Conservation (phyloP, 257 asterid genomes). For the Solanum chaucha region DNA sequence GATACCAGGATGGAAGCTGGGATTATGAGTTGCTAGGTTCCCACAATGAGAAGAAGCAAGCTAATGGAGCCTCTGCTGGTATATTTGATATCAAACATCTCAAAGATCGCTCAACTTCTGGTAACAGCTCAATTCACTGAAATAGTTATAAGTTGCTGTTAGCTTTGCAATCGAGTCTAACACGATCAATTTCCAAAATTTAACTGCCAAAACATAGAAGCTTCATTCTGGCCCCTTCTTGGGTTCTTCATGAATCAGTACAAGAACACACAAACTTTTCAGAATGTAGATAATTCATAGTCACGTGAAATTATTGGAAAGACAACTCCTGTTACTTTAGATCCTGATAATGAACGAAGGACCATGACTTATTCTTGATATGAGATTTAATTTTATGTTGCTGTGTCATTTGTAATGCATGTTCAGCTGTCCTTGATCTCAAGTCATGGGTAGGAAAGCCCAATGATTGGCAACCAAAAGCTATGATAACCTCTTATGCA, state of each 20-base stretch:
- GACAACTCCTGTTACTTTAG: neutral
- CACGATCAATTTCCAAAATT: neutral
- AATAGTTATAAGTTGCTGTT: neutral
- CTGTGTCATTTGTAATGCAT: conserved; percentile 1
- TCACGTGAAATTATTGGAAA: neutral
- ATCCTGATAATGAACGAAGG: neutral
- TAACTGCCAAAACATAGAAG: neutral
- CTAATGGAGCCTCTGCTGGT: conserved; percentile 68
- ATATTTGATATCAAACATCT: conserved; percentile 72
- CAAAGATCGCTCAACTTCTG: conserved; percentile 55
- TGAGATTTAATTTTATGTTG: neutral
- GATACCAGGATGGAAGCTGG: conserved; percentile 69
- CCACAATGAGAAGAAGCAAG: conserved; percentile 41
- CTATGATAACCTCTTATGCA: conserved; percentile 58
- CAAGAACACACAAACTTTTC: neutral
- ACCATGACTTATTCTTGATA: neutral
- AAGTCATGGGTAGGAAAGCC: conserved; percentile 72
- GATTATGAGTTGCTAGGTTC: conserved; percentile 55
- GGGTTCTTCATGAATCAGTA: neutral
- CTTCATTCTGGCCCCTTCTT: neutral
- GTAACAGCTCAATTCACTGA: conserved; percentile 18
- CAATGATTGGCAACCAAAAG: conserved; percentile 87
- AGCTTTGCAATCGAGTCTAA: neutral
- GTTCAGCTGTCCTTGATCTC: conserved; percentile 59
- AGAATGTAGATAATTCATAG: neutral